Percentiles rank a stretch among this genome's conserved stretches.
phyloP scores from a whole-genome alignment of 2,329 filamentous ascomycete species.

The Microsporum ferrugineum region DNA sequence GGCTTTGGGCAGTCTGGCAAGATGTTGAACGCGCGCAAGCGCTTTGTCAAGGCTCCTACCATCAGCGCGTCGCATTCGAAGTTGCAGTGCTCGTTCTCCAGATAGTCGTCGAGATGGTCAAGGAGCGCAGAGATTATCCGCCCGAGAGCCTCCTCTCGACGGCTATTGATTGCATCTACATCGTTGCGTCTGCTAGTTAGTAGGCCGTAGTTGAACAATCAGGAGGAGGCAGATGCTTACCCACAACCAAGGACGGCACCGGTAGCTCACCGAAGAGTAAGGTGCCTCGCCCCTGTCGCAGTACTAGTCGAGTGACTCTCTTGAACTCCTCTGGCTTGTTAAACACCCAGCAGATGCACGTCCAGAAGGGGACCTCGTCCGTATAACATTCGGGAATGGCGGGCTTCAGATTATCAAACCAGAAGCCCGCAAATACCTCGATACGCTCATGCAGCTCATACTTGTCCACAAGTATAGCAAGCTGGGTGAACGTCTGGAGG shows the following conservation, averaged over 20 bases:
- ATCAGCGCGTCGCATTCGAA: conserved; percentile 16
- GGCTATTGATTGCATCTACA: conserved; percentile 12
- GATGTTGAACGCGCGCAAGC: conserved; percentile 11
- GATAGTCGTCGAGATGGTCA: conserved; percentile 13
- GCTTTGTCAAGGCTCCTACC: conserved; percentile 14
- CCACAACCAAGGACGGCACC: conserved; percentile 12
- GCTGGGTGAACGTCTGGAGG: conserved; percentile 11
- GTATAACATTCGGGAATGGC: conserved; percentile 11
- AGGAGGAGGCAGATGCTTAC: conserved; percentile 5
- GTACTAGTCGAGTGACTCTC: conserved; percentile 10
- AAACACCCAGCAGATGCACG: conserved; percentile 16
- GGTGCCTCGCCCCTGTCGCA: conserved; percentile 11
- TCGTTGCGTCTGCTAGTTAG: neutral
- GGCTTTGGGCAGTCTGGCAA: conserved; percentile 12
- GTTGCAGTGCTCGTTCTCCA: conserved; percentile 15
- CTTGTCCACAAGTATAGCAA: conserved; percentile 16
- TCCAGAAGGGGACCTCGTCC: conserved; percentile 13
- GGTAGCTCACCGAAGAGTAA: conserved; percentile 11
- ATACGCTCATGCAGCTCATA: conserved; percentile 14
- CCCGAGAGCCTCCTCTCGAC: conserved; percentile 10
- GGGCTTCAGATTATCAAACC: conserved; percentile 13
- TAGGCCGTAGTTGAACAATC: neutral
- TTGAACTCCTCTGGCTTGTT: conserved; percentile 12
- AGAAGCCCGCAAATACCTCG: conserved; percentile 14
- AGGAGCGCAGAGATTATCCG: conserved; percentile 12